phyloP scores from a whole-genome alignment of 75 land plant genomes.

The Azolla pinnata region DNA sequence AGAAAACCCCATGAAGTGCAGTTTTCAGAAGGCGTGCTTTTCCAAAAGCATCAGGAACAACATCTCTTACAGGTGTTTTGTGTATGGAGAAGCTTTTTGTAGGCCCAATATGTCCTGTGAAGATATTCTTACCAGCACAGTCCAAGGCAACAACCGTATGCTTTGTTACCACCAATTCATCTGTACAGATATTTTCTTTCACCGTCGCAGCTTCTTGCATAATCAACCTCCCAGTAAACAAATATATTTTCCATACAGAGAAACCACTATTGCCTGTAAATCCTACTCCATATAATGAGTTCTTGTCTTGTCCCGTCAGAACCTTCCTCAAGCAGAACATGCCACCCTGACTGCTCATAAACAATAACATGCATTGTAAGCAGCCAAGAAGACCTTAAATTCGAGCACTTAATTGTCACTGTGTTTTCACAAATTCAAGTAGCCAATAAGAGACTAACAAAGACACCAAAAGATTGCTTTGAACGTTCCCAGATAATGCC shows the following conservation, averaged over 20 bases:
- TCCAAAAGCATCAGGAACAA: conserved; percentile 11
- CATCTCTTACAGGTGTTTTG: conserved; percentile 11
- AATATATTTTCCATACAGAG: conserved; percentile 16
- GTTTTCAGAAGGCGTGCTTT: conserved; percentile 12
- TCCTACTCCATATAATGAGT: conserved; percentile 25
- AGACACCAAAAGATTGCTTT: too few species aligned
- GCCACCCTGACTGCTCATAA: conserved; percentile 2
- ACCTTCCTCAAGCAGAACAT: conserved; percentile 12
- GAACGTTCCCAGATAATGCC: too few species aligned
- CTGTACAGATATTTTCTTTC: conserved; percentile 11
- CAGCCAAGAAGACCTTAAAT: too few species aligned
- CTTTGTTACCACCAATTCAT: conserved; percentile 12
- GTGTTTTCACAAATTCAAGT: too few species aligned
- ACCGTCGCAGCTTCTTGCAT: conserved; percentile 10
- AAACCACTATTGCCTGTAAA: conserved; percentile 19
- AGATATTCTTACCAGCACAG: conserved; percentile 7
- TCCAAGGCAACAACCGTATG: conserved; percentile 16
- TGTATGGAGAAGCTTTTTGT: conserved; percentile 2
- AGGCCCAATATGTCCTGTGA: conserved; percentile 11
- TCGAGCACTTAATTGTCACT: too few species aligned
- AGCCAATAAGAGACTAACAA: too few species aligned
- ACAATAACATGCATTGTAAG: too few species aligned
- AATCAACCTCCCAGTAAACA: conserved; percentile 13
- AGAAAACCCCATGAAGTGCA: conserved; percentile 19
- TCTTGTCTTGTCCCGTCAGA: conserved; percentile 10